phyloP scores from a whole-genome alignment of 257 asterid species.

The Pogostemon cablin region DNA sequence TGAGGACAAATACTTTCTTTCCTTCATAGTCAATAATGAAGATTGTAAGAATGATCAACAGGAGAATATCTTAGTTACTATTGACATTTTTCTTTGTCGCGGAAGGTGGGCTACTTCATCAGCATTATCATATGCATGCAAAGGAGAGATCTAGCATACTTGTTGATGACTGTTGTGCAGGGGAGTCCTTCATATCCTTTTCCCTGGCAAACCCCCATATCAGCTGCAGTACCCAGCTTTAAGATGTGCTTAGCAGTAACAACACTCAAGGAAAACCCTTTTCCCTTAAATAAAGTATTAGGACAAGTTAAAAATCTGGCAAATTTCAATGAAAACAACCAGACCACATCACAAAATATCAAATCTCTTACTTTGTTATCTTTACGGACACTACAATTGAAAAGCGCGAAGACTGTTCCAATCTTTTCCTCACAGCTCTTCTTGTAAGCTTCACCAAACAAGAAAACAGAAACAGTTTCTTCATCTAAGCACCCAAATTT shows the following conservation, averaged over 20 bases:
- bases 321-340: constrained; percentile 9
- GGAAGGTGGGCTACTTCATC: constrained; percentile 4
- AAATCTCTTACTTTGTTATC: constrained; percentile 63
- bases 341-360: background rate
- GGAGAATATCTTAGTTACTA: background rate
- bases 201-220: constrained; percentile 80
- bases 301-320: constrained; percentile 21
- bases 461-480: constrained; percentile 61
- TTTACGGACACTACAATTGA: constrained; percentile 74
- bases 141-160: constrained; percentile 45
- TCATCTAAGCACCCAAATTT: constrained; percentile 80
- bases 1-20: background rate
- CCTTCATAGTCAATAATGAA: background rate
- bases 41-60: constrained; percentile 2
- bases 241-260: constrained; percentile 71
- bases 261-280: constrained; percentile 76
- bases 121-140: constrained; percentile 25
- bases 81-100: background rate
- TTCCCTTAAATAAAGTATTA: constrained; percentile 54
- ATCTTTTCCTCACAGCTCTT: constrained; percentile 62
- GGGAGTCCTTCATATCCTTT: constrained; percentile 70
- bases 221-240: constrained; percentile 78
- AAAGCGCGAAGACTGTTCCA: constrained; percentile 72
- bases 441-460: constrained; percentile 93
- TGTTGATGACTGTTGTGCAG: constrained; percentile 66